Base-by-base conservation (phyloP, 352 stramenopile species). In the Pythium aristosporum region DNA sequence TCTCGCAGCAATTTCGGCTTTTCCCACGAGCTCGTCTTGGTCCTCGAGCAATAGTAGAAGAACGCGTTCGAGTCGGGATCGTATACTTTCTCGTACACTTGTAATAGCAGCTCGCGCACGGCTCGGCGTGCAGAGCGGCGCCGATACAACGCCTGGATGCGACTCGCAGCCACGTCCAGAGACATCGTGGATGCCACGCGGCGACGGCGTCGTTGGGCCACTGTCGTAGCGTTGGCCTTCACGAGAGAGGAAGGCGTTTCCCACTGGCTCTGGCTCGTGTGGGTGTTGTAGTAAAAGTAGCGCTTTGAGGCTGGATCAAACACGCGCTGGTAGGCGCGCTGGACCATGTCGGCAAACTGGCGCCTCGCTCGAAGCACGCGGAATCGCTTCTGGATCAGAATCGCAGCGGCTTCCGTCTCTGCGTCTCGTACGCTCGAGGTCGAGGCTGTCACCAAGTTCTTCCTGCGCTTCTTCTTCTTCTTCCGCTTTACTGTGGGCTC, bases 201-300 rank as follows among this genome's bases (percentile, higher is more conserved):
- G 18, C 23, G 5, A 32, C 20, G 25, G 28, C 37, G n/a, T 3
- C 23, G 44, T 59, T 25, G 52, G 16, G 43, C 42, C 21, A 57
- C 21, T 3, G 36, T 56, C 8, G 36, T 56, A 8, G 44, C 16
- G n/a, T 66, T 41, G 41, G 41, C 65, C 6, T 52, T 23, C 0
- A 54, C 36, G 15, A 74, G 49, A 12, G 52, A n/a, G 5, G 47
- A n/a, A 16, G 76, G 76, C 9, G 67, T 20, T 44, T 76, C 55
- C 74, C 74, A 81, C 28, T 78, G 71, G 55, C 74, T 82, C 25
- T 62, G 36, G 10, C 41, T 52, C 1, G 74, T 79, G 16, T 65
- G 62, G 23, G 54, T 32, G 65, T 82, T 82, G 69, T 77, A 85
- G 72, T 80, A 85, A 43, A 79, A 82, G 43, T 76, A 81, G 12